phyloP scores from a whole-genome alignment of 805 yeast species.

The Yarrowia hollandica region DNA sequence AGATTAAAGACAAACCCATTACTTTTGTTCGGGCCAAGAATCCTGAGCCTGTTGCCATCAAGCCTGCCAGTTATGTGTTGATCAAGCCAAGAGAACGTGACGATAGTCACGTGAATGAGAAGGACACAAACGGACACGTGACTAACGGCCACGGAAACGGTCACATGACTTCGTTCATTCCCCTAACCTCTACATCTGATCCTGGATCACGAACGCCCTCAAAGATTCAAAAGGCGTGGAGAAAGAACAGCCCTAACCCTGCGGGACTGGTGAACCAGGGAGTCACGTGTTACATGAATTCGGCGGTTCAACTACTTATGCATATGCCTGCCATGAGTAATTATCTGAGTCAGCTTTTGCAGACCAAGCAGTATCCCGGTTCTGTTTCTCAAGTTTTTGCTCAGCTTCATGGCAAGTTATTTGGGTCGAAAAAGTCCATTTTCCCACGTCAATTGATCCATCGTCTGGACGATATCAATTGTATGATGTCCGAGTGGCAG shows the following conservation, averaged over 20 bases:
- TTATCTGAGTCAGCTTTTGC: slow-evolving; percentile 69
- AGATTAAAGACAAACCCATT: slow-evolving; percentile 32
- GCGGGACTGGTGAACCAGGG: slow-evolving; percentile 83
- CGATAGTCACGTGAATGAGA: background rate
- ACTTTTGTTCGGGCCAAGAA: slow-evolving; percentile 60
- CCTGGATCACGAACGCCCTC: slow-evolving; percentile 60
- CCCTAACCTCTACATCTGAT: slow-evolving; percentile 43
- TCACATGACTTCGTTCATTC: no score
- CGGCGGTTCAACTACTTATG: slow-evolving; percentile 86
- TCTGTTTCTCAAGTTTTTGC: slow-evolving; percentile 42
- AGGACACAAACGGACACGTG: slow-evolving; percentile 23
- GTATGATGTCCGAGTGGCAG: slow-evolving; percentile 97
- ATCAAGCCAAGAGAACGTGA: slow-evolving; percentile 34
- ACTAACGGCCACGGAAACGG: background rate
- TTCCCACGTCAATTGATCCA: slow-evolving; percentile 75
- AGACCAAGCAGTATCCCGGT: slow-evolving; percentile 40
- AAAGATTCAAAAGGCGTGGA: slow-evolving; percentile 70
- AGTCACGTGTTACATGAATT: slow-evolving; percentile 94
- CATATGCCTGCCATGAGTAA: slow-evolving; percentile 91
- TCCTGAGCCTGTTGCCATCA: slow-evolving; percentile 50
- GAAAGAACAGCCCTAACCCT: slow-evolving; percentile 33
- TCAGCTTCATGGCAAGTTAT: slow-evolving; percentile 35
- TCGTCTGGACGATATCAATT: slow-evolving; percentile 78
- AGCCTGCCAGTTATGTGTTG: slow-evolving; percentile 54
- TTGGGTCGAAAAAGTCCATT: slow-evolving; percentile 47